Evolutionary conservation across 768 basidiomycete genomes (phyloP), one percentile per base, ranked within the genome.

Genomic region (Calocera cornea): DNA sequence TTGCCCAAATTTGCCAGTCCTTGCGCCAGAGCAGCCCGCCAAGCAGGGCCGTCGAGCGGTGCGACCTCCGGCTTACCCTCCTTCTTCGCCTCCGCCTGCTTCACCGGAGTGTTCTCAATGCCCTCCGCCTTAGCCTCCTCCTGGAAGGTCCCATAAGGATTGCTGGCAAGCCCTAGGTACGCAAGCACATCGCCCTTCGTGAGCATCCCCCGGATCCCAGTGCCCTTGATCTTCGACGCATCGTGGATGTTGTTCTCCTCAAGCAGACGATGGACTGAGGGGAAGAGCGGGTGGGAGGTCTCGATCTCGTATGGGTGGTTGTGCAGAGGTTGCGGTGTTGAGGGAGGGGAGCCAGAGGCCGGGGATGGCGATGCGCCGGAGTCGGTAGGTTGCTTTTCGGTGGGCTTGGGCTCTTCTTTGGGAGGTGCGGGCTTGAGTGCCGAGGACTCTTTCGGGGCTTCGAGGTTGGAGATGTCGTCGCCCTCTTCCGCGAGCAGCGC

Each of bases 141-240:
- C 74, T 87, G 87, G 77, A 81, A 90, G 1, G 89, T 89, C 40
- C 92, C 92, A 22, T 82, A 79, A 0, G 92, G 90, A 38, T 82
- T 81, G 12, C 87, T 87, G 22, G 93, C 89, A 76, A 87, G 87
- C 22, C 95, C 95, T 3, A 97, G 80, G 77, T 85, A 87, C 1
- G 91, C 79, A 33, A 99, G 82, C 1, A 98, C 87, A 74, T 99
- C 95, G 12, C 97, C 97, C 76, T 97, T 97, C 63, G 95, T 98
- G 69, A 98, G 76, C 88, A 94, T 95, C 16, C 97, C 95, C 40
- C 90, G 83, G 65, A 90, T 81, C 64, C 95, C 95, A 1, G 93
- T 95, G 5, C 90, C 94, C 70, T 87, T 88, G 75, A 99, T 89
- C 29, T 80, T 79, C 65, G 84, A 83, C 27, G 84, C 78, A 69